phyloP scores from a whole-genome alignment of 495 filamentous ascomycete species.

The Tuber indicum region DNA sequence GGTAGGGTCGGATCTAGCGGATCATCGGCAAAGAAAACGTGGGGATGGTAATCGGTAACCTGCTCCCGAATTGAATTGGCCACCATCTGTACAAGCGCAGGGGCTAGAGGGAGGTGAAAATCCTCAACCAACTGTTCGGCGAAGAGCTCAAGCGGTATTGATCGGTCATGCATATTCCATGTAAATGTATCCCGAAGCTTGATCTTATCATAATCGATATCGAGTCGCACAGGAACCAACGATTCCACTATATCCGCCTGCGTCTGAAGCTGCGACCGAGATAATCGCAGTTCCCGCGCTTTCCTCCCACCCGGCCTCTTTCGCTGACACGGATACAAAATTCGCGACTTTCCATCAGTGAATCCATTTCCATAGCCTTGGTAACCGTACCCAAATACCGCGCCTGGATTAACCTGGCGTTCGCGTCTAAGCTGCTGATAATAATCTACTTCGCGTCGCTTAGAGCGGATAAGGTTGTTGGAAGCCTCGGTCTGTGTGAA shows the following conservation, averaged over 20 bases:
- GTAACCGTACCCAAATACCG: conserved; percentile 73
- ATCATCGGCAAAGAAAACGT: conserved; percentile 81
- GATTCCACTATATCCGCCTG: conserved; percentile 88
- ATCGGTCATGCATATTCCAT: conserved; percentile 91
- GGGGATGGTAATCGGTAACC: conserved; percentile 84
- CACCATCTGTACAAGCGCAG: conserved; percentile 69
- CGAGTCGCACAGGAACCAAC: conserved; percentile 80
- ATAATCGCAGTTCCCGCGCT: conserved; percentile 61
- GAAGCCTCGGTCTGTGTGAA: conserved; percentile 42
- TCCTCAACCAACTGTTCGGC: conserved; percentile 87
- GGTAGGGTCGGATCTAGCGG: conserved; percentile 82
- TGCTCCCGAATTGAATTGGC: conserved; percentile 78
- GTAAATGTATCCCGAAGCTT: conserved; percentile 97
- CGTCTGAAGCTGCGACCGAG: conserved; percentile 67
- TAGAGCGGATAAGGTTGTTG: conserved; percentile 42
- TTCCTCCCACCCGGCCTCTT: conserved; percentile 67
- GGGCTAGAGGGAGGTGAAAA: conserved; percentile 66
- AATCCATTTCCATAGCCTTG: conserved; percentile 79
- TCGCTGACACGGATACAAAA: conserved; percentile 70
- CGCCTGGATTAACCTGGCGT: conserved; percentile 53
- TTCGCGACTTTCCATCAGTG: conserved; percentile 56
- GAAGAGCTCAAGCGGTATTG: conserved; percentile 70
- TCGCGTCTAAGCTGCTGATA: conserved; percentile 49
- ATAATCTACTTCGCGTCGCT: conserved; percentile 51
- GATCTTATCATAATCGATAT: conserved; percentile 92